Evolutionary conservation across 768 basidiomycete species (phyloP).

Genomic region (Calocybe gangraenosa): DNA sequence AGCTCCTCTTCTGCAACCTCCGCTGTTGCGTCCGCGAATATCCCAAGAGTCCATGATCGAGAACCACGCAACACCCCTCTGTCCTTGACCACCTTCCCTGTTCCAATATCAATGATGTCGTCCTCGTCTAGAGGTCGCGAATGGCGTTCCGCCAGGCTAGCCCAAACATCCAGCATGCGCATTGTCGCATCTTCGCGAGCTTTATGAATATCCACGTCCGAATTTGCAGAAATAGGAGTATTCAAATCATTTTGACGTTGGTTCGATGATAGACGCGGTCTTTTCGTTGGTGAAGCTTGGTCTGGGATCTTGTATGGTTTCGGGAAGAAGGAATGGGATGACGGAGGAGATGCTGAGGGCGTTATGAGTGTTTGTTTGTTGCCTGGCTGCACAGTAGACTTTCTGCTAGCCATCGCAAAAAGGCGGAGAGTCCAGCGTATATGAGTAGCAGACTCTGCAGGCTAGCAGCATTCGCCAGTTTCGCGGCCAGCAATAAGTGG

Average conservation of each 20-base stretch:
- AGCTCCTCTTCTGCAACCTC: constrained; percentile 29
- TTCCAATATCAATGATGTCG: constrained; percentile 70
- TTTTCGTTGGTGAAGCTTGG: constrained; percentile 42
- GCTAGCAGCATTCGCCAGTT: too few relatives aligned
- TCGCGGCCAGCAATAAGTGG: too few relatives aligned
- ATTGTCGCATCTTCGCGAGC: constrained; percentile 53
- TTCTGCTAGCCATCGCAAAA: constrained; percentile 6
- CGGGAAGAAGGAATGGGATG: constrained; percentile 21
- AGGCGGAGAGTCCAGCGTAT: too few relatives aligned
- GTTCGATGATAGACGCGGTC: constrained; percentile 42
- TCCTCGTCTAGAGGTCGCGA: constrained; percentile 67
- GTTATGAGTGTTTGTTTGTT: constrained; percentile 35
- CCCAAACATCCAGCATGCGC: constrained; percentile 62
- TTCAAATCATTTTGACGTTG: constrained; percentile 34
- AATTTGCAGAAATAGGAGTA: constrained; percentile 28
- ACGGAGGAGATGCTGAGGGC: constrained; percentile 52
- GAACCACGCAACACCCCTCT: constrained; percentile 58
- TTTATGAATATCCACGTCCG: constrained; percentile 35
- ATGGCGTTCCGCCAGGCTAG: constrained; percentile 65
- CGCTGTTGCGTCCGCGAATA: constrained; percentile 36
- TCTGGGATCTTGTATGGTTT: constrained; percentile 25
- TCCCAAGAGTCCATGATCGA: constrained; percentile 46
- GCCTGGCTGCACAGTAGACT: not conserved
- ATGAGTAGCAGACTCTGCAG: too few relatives aligned
- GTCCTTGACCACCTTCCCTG: constrained; percentile 60